Evolutionary conservation across 306 rosid genomes (phyloP), one percentile per base, ranked within the genome.

Genomic region (Pueraria montana): DNA sequence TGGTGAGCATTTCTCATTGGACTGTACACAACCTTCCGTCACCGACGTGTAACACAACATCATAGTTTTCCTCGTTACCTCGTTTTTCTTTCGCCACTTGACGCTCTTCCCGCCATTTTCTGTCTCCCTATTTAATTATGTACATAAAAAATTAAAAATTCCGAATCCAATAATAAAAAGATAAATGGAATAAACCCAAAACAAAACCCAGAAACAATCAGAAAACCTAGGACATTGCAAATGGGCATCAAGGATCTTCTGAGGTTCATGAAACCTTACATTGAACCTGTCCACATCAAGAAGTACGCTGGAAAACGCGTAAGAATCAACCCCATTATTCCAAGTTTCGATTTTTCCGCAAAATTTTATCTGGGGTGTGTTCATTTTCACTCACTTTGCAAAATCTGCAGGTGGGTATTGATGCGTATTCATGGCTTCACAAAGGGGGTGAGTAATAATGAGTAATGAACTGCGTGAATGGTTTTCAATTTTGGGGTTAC

Each of bases 181-280:
- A n/a, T 77, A 56, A 53, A 3, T 10, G 13, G 40, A 30, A 79
- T 20, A 82, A 84, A 43, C 88, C 82, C 84, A 68, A 53, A 85
- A 84, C 81, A 68, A 53, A 85, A 82, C 79, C 86, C 86, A 66
- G 21, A 16, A 61, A 26, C 63, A 67, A 76, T 42, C 36, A n/a
- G 11, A 56, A 43, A 55, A 80, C 81, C 43, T 79, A 63, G 62
- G 14, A 36, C 20, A 58, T 50, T 30, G 61, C 52, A 36, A 81
- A 95, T 95, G 98, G 98, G 99, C 16, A 95, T 95, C 88, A 95
- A 95, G 87, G 98, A 95, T 88, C 97, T 95, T 77, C 99, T 95
- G 89, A 90, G 87, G 72, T 95, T 95, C 92, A 85, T 93, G 91
- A 95, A 93, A 76, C 99, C 98, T 46, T 89, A 91, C 83, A 86